Evolutionary conservation across 371 early-diverging fungal genomes (phyloP).

Genomic region (Haplosporangium sp.): DNA sequence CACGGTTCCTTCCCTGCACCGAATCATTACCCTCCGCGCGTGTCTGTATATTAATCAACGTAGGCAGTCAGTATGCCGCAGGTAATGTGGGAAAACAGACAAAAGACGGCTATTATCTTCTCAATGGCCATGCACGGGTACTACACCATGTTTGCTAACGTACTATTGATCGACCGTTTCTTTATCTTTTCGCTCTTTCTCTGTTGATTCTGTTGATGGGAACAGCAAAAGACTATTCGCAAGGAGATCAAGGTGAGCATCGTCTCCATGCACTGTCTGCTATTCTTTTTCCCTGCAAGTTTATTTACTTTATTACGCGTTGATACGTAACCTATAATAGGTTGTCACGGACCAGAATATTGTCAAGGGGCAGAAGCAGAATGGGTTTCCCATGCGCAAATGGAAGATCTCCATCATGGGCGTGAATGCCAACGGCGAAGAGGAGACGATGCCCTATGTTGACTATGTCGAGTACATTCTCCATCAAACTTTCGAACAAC

Average conservation of each 20-base stretch:
- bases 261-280: not conserved
- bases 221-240: slow-evolving; percentile 27
- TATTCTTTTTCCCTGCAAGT: not conserved
- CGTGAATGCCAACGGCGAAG: slow-evolving; percentile 60
- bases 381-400: slow-evolving; percentile 66
- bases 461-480: slow-evolving; percentile 79
- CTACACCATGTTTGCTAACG: not conserved
- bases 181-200: not conserved
- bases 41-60: too few relatives aligned
- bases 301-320: not conserved
- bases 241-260: slow-evolving; percentile 46
- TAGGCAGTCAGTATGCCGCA: slow-evolving; percentile 14
- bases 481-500: slow-evolving; percentile 77
- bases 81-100: slow-evolving; percentile 2
- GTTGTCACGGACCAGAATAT: slow-evolving; percentile 52
- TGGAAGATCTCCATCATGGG: slow-evolving; percentile 69
- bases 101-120: not conserved
- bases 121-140: too few relatives aligned
- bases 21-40: too few relatives aligned
- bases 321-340: slow-evolving; percentile 6
- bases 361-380: slow-evolving; percentile 54
- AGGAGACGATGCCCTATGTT: slow-evolving; percentile 63
- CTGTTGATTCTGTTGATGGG: not conserved
- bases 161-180: not conserved
- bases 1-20: too few relatives aligned